phyloP scores from a whole-genome alignment of 1,139 yeast genomes.

The Nematodospora anomalae region DNA sequence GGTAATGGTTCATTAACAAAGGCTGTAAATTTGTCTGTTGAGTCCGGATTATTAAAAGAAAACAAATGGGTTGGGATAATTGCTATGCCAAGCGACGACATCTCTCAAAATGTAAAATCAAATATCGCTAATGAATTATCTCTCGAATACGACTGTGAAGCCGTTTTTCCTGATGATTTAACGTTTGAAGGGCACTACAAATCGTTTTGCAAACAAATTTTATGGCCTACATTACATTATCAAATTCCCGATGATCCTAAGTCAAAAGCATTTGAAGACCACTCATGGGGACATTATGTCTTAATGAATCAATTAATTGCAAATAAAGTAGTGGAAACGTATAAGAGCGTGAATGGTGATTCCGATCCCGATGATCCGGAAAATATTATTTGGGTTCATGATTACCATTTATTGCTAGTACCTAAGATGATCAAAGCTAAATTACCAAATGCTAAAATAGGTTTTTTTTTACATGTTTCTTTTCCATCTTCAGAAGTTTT shows the following conservation, averaged over 20 bases:
- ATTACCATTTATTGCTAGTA: slow-evolving; percentile 84
- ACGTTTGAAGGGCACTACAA: slow-evolving; percentile 88
- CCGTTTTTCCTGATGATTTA: slow-evolving; percentile 73
- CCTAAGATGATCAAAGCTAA: slow-evolving; percentile 79
- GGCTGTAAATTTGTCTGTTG: slow-evolving; percentile 69
- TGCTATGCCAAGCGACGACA: slow-evolving; percentile 86
- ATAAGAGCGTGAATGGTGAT: slow-evolving; percentile 53
- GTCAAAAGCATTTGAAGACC: slow-evolving; percentile 92
- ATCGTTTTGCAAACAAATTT: slow-evolving; percentile 86
- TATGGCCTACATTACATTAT: slow-evolving; percentile 97
- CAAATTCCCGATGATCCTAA: slow-evolving; percentile 96
- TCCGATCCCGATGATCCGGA: slow-evolving; percentile 42
- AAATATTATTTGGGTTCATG: slow-evolving; percentile 83
- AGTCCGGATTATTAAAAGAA: slow-evolving; percentile 45
- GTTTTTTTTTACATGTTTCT: slow-evolving; percentile 88
- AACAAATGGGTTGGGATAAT: slow-evolving; percentile 84
- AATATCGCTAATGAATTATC: slow-evolving; percentile 49
- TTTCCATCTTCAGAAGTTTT: slow-evolving; percentile 96
- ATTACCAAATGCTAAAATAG: slow-evolving; percentile 83
- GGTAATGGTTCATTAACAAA: slow-evolving; percentile 90
- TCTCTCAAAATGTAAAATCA: slow-evolving; percentile 55
- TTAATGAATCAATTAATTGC: slow-evolving; percentile 78
- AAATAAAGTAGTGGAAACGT: slow-evolving; percentile 63
- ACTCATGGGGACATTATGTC: slow-evolving; percentile 86
- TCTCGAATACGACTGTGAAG: slow-evolving; percentile 54